Conservation (phyloP, 2,329 filamentous ascomycete species). For the Coniella vitis region DNA sequence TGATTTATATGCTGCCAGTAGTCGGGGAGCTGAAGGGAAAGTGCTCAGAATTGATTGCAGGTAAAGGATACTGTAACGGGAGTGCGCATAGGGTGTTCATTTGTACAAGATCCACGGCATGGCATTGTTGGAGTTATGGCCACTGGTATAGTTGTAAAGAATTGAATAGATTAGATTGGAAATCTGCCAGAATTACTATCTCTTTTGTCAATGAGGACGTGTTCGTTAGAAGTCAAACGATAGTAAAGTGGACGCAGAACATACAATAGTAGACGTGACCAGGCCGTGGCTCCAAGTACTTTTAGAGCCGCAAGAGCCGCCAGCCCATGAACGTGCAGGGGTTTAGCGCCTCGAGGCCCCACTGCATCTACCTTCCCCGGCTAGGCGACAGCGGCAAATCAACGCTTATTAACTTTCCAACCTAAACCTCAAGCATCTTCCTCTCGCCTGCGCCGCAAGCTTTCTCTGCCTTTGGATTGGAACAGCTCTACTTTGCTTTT, state of each 20-base stretch:
- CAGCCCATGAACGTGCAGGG: background rate
- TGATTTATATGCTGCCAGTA: background rate
- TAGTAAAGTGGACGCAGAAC: too few species aligned
- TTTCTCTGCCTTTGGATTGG: background rate
- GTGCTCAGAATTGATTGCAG: background rate
- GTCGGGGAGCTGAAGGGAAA: background rate
- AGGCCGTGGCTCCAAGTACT: too few species aligned
- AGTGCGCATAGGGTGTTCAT: background rate
- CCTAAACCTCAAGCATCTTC: conserved; percentile 1
- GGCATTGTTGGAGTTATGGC: conserved; percentile 1
- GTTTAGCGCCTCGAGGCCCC: background rate
- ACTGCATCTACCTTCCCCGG: background rate
- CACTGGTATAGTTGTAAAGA: background rate
- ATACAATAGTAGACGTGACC: too few species aligned
- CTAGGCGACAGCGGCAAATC: conserved; percentile 4
- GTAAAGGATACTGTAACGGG: background rate
- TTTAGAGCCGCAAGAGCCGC: too few species aligned
- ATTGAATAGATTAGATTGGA: conserved; percentile 13
- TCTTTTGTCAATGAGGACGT: too few species aligned
- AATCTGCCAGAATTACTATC: background rate
- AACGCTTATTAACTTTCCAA: conserved; percentile 7
- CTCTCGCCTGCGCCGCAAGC: background rate
- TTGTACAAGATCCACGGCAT: conserved; percentile 9
- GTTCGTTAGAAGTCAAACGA: too few species aligned
- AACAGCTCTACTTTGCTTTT: background rate